Evolutionary conservation across 2,329 filamentous ascomycete species (phyloP).

Genomic region (Botrytis hyacinthi): DNA sequence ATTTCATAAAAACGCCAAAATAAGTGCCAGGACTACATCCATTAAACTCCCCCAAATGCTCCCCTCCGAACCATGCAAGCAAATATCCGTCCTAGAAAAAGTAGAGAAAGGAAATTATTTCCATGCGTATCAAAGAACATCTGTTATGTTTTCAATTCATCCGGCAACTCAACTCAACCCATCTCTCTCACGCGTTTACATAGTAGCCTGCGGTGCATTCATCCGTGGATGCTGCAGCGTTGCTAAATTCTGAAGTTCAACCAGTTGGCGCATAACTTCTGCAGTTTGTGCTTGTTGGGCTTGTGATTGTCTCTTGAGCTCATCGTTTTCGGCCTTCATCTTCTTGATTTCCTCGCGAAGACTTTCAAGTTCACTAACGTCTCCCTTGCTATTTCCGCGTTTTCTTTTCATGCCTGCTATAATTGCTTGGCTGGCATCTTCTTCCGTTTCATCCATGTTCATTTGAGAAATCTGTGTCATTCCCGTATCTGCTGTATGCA

Average conservation of each 20-base stretch:
- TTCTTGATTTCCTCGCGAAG: slow-evolving; percentile 65
- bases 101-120: neutral
- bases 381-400: slow-evolving; percentile 44
- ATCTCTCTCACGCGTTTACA: slow-evolving; percentile 2
- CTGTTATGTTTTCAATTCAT: neutral
- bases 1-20: slow-evolving; percentile 14
- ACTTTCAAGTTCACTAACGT: slow-evolving; percentile 27
- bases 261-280: slow-evolving; percentile 22
- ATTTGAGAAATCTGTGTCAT: slow-evolving; percentile 35
- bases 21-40: slow-evolving; percentile 12
- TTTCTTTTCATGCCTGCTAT: slow-evolving; percentile 45
- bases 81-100: neutral
- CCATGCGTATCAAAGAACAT: slow-evolving; percentile 2
- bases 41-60: slow-evolving; percentile 20
- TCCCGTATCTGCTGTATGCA: slow-evolving; percentile 64
- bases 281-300: slow-evolving; percentile 17
- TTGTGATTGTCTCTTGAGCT: slow-evolving; percentile 37
- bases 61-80: slow-evolving; percentile 16
- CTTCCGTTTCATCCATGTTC: slow-evolving; percentile 43
- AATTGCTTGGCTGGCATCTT: slow-evolving; percentile 46
- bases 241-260: slow-evolving; percentile 18
- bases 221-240: slow-evolving; percentile 18
- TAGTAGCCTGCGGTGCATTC: slow-evolving; percentile 20
- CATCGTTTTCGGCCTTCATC: slow-evolving; percentile 62
- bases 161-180: neutral